These are phyloP conservation scores for Closterium sp. DNA, from an alignment of 139 green algal species.

Conservation along the genomic window DNA sequence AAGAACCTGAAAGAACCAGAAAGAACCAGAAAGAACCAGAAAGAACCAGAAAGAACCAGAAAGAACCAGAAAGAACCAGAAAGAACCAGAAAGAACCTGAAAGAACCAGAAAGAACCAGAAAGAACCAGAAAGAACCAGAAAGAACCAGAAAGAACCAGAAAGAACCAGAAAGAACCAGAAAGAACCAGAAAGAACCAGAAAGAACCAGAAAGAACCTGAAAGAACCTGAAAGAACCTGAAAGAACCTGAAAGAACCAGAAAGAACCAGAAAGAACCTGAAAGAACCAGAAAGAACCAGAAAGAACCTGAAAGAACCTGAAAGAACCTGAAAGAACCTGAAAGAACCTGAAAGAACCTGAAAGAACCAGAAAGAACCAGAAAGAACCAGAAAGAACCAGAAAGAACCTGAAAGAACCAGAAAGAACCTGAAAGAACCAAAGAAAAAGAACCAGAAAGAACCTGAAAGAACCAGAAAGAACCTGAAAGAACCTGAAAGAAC, in stretches of 20 bases:
- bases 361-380: background rate
- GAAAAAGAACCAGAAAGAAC: too few species aligned
- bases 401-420: background rate
- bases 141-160: background rate
- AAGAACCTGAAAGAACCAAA: background rate
- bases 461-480: background rate
- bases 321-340: background rate
- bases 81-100: background rate
- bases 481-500: background rate
- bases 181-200: too few species aligned
- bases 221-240: background rate
- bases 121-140: background rate
- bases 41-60: background rate
- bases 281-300: too few species aligned
- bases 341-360: background rate
- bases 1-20: background rate
- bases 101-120: background rate
- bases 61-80: background rate
- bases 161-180: too few species aligned
- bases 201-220: background rate
- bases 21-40: background rate
- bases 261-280: background rate
- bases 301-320: background rate
- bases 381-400: background rate
- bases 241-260: background rate